Conservation (phyloP, 306 rosid genomes). For the Trifolium dubium region DNA sequence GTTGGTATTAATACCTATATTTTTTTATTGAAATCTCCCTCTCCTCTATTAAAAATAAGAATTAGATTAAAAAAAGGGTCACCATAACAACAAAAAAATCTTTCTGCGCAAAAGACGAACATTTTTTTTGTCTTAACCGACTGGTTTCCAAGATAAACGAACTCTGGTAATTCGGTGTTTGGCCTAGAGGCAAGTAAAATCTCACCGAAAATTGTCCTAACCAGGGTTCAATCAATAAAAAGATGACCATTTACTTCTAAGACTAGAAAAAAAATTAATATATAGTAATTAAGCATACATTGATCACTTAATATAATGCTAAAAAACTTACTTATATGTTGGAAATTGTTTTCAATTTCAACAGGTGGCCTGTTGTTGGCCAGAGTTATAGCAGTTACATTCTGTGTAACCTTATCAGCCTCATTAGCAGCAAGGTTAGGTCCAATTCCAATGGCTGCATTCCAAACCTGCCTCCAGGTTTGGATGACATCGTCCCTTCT, state of each 20-base stretch:
- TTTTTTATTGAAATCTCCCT: no score
- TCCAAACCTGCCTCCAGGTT: constrained; percentile 88
- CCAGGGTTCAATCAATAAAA: no score
- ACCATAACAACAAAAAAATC: no score
- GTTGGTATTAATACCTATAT: background rate
- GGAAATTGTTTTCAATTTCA: background rate
- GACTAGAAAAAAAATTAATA: background rate
- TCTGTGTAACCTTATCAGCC: constrained; percentile 91
- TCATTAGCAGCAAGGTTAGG: constrained; percentile 89
- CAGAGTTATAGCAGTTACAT: constrained; percentile 93
- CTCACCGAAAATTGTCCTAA: no score
- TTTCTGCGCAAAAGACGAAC: no score
- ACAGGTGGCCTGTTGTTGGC: constrained; percentile 72
- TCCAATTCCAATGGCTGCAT: constrained; percentile 89
- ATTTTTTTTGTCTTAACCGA: no score
- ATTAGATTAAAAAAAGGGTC: no score
- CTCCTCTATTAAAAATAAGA: no score
- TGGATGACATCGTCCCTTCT: constrained; percentile 95
- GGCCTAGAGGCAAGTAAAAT: no score
- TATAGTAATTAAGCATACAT: background rate
- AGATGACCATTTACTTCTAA: background rate
- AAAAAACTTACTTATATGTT: constrained; percentile 13
- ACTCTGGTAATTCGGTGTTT: no score
- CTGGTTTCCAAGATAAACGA: no score
- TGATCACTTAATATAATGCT: constrained; percentile 1